Percentiles rank a stretch among this genome's conserved stretches.
Evolutionary conservation across 257 asterid genomes (phyloP).

Genomic region (Orobanche coerulescens): DNA sequence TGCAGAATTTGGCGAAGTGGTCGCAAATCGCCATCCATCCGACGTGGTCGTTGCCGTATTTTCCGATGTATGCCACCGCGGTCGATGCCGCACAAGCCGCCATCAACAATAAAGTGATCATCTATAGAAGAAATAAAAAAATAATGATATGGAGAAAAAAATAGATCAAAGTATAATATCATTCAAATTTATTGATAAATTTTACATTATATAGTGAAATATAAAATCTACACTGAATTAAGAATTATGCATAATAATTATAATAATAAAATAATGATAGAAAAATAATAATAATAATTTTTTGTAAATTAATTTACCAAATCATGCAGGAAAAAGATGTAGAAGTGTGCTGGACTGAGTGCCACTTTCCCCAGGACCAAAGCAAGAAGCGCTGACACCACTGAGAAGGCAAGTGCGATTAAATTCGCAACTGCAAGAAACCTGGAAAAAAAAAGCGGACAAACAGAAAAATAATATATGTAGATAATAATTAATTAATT

Average conservation of each 20-base stretch:
- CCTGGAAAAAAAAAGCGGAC: constrained; percentile 25
- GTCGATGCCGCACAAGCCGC: constrained; percentile 50
- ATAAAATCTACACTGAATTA: too few relatives aligned
- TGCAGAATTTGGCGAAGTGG: constrained; percentile 47
- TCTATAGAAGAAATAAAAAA: constrained; percentile 35
- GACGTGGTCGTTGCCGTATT: constrained; percentile 39
- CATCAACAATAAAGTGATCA: constrained; percentile 34
- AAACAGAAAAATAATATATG: too few relatives aligned
- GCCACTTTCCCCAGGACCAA: constrained; percentile 22
- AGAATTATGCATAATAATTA: too few relatives aligned
- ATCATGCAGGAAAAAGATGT: constrained; percentile 56
- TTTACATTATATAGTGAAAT: too few relatives aligned
- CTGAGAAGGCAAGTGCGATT: constrained; percentile 31
- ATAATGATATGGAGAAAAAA: too few relatives aligned
- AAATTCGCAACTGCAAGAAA: constrained; percentile 45
- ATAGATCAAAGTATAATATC: too few relatives aligned
- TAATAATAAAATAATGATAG: too few relatives aligned
- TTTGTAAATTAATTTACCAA: constrained; percentile 32
- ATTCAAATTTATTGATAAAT: neutral
- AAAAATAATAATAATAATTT: too few relatives aligned
- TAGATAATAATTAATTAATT: too few relatives aligned
- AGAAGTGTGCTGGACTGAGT: constrained; percentile 25
- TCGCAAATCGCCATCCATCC: constrained; percentile 67
- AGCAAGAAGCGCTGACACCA: constrained; percentile 25
- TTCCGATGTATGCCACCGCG: constrained; percentile 45